Evolutionary conservation across 2,329 filamentous ascomycete genomes (phyloP), one percentile per base, ranked within the genome.

Genomic region (Monosporascus sp.): DNA sequence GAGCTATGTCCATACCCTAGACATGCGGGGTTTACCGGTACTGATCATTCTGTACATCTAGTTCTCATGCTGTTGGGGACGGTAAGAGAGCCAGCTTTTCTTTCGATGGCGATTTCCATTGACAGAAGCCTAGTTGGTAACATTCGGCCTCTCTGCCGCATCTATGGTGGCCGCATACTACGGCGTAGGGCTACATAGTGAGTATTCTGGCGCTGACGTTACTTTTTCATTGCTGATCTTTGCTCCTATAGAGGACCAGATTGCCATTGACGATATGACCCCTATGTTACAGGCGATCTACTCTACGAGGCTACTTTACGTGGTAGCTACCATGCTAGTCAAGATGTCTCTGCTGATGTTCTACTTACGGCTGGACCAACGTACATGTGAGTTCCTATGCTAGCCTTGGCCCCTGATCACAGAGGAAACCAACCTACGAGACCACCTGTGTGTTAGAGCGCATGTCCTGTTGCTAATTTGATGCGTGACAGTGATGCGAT

Each of bases 341-440:
- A 56, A 56, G 46, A n/a, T 52, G 46, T 49, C 48, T 16, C 52
- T 56, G 34, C 46, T 56, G 22, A 47, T 52, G 20, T 56, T 56
- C 52, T 56, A 56, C 43, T 49, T 54, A 6, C 55, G 55, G 14
- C 52, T 56, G 27, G 55, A 56, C 26, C 37, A 31, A 34, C 55
- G 52, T 5, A 45, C 48, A n/a, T 17, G 47, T 40, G 37, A 40
- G 37, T 40, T 46, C 37, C 37, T 8, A 19, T 19, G 37, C n/a
- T n/a, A 40, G 5, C 37, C 37, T n/a, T 6, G 37, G 2, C 37
- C 37, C 16, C n/a, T 19, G 17, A 7, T 16, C 17, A 19, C 19
- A 16, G 16, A 9, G 37, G 17, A 16, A 40, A n/a, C 8, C 17
- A 6, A 40, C 4, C 6, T 7, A 6, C 16, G 27, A 19, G 16